phyloP scores from a whole-genome alignment of 495 filamentous ascomycete genomes.

The Aspergillus conjunctus region DNA sequence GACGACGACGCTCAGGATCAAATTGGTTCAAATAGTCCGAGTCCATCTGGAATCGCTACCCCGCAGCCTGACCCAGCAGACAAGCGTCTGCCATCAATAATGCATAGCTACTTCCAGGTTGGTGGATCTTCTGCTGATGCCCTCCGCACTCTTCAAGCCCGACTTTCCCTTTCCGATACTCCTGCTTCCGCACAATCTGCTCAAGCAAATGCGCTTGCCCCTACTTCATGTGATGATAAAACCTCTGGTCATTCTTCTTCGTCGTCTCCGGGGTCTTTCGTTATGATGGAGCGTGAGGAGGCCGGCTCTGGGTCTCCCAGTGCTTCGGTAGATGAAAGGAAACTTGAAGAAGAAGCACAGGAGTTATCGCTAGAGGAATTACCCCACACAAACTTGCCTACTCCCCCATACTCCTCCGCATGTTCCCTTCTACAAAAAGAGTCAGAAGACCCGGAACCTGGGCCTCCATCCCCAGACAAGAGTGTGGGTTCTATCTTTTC shows the following conservation, averaged over 20 bases:
- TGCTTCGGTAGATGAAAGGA: conserved; percentile 20
- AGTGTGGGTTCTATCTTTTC: conserved; percentile 42
- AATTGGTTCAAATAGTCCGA: conserved; percentile 74
- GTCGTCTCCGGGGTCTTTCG: conserved; percentile 42
- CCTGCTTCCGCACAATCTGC: conserved; percentile 43
- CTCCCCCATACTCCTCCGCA: conserved; percentile 44
- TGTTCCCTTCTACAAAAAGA: conserved; percentile 49
- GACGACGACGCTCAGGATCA: conserved; percentile 75
- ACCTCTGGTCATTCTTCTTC: conserved; percentile 26
- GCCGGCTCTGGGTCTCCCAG: conserved; percentile 31
- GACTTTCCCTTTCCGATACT: conserved; percentile 44
- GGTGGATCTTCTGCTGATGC: conserved; percentile 64
- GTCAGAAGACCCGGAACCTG: conserved; percentile 42
- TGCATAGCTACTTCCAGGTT: conserved; percentile 98
- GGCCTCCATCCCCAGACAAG: conserved; percentile 38
- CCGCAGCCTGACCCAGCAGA: conserved; percentile 87
- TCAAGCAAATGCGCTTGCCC: conserved; percentile 24
- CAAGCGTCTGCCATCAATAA: conserved; percentile 86
- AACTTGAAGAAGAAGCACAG: conserved; percentile 27
- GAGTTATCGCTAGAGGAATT: conserved; percentile 29
- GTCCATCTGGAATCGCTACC: conserved; percentile 82
- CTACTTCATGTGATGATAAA: conserved; percentile 25
- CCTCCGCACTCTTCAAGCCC: conserved; percentile 55
- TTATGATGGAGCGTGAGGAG: conserved; percentile 45
- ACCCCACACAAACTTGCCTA: conserved; percentile 39